Evolutionary conservation across 2,329 filamentous ascomycete genomes (phyloP).

Genomic region (Colletotrichum sp.): DNA sequence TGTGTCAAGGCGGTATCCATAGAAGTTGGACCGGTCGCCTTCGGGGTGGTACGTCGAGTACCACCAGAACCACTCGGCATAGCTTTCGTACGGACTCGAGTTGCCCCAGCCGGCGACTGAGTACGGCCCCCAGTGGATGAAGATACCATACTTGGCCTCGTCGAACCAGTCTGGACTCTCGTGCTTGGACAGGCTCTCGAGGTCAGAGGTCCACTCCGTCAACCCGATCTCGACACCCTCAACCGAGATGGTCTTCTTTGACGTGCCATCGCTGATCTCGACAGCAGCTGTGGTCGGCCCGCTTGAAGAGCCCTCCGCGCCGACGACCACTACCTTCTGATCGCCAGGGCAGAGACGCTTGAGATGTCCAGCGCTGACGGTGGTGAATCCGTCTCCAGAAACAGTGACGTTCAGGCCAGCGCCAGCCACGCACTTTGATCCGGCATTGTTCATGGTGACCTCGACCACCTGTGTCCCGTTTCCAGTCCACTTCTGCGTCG

Average conservation of each 20-base stretch:
- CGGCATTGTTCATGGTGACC: slow-evolving; percentile 40
- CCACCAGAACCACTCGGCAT: slow-evolving; percentile 57
- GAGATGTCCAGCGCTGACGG: slow-evolving; percentile 41
- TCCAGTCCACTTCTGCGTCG: slow-evolving; percentile 45
- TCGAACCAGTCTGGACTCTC: slow-evolving; percentile 58
- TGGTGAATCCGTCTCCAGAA: slow-evolving; percentile 41
- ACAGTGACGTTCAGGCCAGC: slow-evolving; percentile 32
- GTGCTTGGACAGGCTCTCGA: slow-evolving; percentile 39
- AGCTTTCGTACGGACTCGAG: slow-evolving; percentile 40
- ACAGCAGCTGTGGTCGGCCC: slow-evolving; percentile 24
- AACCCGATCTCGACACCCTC: slow-evolving; percentile 34
- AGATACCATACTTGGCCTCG: slow-evolving; percentile 62
- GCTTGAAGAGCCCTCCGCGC: slow-evolving; percentile 33
- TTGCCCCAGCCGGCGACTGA: slow-evolving; percentile 61
- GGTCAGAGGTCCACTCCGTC: slow-evolving; percentile 36
- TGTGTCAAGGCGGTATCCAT: slow-evolving; percentile 53
- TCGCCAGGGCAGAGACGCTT: slow-evolving; percentile 48
- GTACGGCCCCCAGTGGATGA: slow-evolving; percentile 64
- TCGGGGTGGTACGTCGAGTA: slow-evolving; percentile 28
- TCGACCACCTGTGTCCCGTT: slow-evolving; percentile 44
- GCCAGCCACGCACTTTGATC: slow-evolving; percentile 35
- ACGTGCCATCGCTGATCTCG: slow-evolving; percentile 20
- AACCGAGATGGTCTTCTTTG: slow-evolving; percentile 20
- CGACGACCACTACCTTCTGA: slow-evolving; percentile 41
- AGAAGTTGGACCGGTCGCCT: slow-evolving; percentile 27